Evolutionary conservation across 306 rosid species (phyloP), one percentile per base, ranked within the genome.

Genomic region (Gastrolobium villosum): DNA sequence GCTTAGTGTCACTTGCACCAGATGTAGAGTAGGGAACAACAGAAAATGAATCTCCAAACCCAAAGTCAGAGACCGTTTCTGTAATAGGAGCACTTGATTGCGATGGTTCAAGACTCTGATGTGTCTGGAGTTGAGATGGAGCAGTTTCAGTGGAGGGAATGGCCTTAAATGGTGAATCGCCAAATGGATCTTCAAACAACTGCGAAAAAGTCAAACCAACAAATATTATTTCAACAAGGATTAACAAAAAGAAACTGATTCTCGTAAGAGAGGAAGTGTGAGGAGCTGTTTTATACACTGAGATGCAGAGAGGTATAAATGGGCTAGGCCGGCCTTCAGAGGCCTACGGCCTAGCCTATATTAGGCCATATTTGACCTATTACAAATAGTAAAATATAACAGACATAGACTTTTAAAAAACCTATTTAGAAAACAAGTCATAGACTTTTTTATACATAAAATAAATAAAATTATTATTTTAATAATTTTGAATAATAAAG

Each of bases 141-240:
- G 61, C 81, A 52, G 72, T 67, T 31, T 87, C 89, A 5, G 70
- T 1, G 2, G 91, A 87, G 75, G 94, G 82, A 59, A 86, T 0
- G 28, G 98, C 98, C 81, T 74, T 88, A 79, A 93, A 93, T 70
- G 97, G 96, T 10, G 89, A 14, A 26, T 93, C 94, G 14, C 97
- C 97, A 82, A 93, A 90, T 66, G 96, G 92, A 71, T 93, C 95
- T 70, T 78, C 92, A 86, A 88, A 88, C 52, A 82, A 43, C 97
- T 93, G 89, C 85, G 63, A 74, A 74, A 53, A 86, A 65, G 61
- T 64, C 71, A 63, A 54, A 52, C 64, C 39, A 79, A 53, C 59
- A 71, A n/a, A 57, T 44, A 70, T 59, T 72, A 36, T 69, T 65
- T 64, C 41, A 32, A 71, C 53, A 60, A 63, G 53, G 11, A 68